Percentiles rank a stretch among this genome's conserved stretches.
Conservation (phyloP, 2,329 filamentous ascomycete species). For the Uncinocarpus reesii region DNA sequence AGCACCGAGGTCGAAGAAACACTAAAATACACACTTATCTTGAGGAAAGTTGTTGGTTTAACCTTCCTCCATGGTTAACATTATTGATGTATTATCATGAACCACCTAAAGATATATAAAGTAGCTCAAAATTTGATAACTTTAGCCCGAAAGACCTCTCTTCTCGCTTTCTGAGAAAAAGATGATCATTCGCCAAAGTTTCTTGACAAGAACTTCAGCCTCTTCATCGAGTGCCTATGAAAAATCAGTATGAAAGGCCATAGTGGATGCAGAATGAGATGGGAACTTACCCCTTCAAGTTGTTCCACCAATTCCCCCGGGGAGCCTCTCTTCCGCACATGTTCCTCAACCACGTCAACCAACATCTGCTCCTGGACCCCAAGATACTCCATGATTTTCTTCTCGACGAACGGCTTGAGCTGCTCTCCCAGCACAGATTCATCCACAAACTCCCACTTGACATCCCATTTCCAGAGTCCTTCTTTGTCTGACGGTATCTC, state of each 20-base stretch:
- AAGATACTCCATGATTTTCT: constrained; percentile 94
- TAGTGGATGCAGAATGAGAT: neutral
- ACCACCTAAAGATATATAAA: too few species aligned
- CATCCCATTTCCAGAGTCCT: constrained; percentile 80
- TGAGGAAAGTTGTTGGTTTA: neutral
- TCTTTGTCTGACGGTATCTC: constrained; percentile 83
- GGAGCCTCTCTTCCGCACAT: constrained; percentile 62
- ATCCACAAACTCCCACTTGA: constrained; percentile 88
- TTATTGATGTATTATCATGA: too few species aligned
- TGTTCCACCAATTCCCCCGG: constrained; percentile 77
- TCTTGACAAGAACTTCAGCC: constrained; percentile 85
- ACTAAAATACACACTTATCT: neutral
- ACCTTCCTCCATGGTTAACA: too few species aligned
- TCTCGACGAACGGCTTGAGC: constrained; percentile 87
- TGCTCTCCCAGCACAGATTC: constrained; percentile 72
- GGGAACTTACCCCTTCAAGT: constrained; percentile 61
- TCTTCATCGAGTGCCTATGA: constrained; percentile 79
- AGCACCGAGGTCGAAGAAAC: neutral
- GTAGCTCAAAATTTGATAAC: constrained; percentile 16
- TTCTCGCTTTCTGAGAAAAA: constrained; percentile 96
- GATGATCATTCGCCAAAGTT: constrained; percentile 96
- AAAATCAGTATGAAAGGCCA: constrained; percentile 26
- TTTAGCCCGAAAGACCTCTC: constrained; percentile 61
- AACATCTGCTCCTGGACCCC: constrained; percentile 94
- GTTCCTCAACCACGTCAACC: constrained; percentile 83